Base-by-base conservation (phyloP, 2,329 filamentous ascomycete genomes). In the Xenoacremonium recifei region DNA sequence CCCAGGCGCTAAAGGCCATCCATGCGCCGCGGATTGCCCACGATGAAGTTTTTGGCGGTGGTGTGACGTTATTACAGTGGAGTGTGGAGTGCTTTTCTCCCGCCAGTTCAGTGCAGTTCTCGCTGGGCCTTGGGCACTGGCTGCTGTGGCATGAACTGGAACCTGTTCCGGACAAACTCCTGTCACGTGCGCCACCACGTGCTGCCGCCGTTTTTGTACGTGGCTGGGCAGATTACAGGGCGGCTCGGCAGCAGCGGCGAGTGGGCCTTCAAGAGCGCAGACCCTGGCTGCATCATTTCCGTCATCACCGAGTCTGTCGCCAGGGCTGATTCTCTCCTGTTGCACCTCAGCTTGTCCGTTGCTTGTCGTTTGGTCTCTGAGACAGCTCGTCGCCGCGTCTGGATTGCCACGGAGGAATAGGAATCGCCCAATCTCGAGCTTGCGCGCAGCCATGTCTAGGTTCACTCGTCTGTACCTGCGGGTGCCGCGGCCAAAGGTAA, bases 401-500 rank as follows among this genome's bases (percentile, higher is more conserved):
- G n/a, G n/a, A 27, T 27, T 27, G n/a, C n/a, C 23, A 27, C 23
- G n/a, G 23, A 27, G 23, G 23, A 4, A 12, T 30, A n/a, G n/a
- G n/a, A n/a, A n/a, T n/a, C n/a, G n/a, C n/a, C n/a, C n/a, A n/a
- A n/a, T n/a, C n/a, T n/a, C n/a, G n/a, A n/a, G n/a, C n/a, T n/a
- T 39, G 18, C 31, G 32, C 45, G 40, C 30, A 39, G 49, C 27
- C 47, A 67, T 67, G 64, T 65, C 64, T 37, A 59, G 58, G 36
- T 61, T 67, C 34, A 66, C 65, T 39, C 60, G 66, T 45, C 39
- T 62, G 33, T 67, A 61, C 40, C 48, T 70, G 47, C 65, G 67
- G 50, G 51, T 66, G 32, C 68, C 68, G 44, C 63, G 65, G 40
- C 64, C 65, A 13, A 66, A 68, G 62, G 68, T 70, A 61, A 55